Base-by-base conservation (phyloP, 768 basidiomycete species). In the Coprinopsis marcescibilis region DNA sequence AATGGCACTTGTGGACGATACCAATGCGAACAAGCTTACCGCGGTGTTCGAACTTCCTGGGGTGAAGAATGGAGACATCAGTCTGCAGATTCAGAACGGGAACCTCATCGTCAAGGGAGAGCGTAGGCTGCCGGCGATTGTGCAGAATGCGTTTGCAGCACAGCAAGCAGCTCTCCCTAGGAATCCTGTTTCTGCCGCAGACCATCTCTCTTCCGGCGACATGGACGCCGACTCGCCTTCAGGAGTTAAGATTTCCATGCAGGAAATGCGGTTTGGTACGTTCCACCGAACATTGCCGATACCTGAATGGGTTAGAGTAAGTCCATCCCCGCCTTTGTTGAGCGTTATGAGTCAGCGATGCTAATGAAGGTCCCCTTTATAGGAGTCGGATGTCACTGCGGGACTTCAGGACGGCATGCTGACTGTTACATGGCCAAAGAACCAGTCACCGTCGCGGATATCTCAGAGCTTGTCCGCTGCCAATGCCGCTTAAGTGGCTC, bases 11-110 rank as follows among this genome's bases (percentile, higher is more conserved):
- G 55, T 71, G 13, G 68, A 74, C 39, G 66, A 74, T 43, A 64
- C 66, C 5, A 58, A 53, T 4, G 62, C 60, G 1, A 48, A 62
- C 7, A 66, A 51, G 15, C 43, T 68, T 4, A 48, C 61, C 2
- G 72, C 69, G 4, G 61, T 69, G 5, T 67, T 74, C 43, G 75
- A 76, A 50, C 52, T 76, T 12, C 75, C 75, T 26, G 75, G 73
- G 14, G 64, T 76, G 37, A 64, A 61, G 38, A 64, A 57, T 7
- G 52, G 56, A 11, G 63, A 70, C 23, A 57, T 76, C 0, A 46
- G 59, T 0, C 51, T 75, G 2, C 52, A 58, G n/a, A 58, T 72
- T 8, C 62, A 59, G 14, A 62, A 64, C 0, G 64, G 60, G 0
- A 46, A 56, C n/a, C 59, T 74, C n/a, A 42, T 67, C 12, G 52